These are phyloP conservation scores for Neopestalotiopsis sp. DNA, from an alignment of 2,329 filamentous ascomycete species.

Conservation along the genomic window DNA sequence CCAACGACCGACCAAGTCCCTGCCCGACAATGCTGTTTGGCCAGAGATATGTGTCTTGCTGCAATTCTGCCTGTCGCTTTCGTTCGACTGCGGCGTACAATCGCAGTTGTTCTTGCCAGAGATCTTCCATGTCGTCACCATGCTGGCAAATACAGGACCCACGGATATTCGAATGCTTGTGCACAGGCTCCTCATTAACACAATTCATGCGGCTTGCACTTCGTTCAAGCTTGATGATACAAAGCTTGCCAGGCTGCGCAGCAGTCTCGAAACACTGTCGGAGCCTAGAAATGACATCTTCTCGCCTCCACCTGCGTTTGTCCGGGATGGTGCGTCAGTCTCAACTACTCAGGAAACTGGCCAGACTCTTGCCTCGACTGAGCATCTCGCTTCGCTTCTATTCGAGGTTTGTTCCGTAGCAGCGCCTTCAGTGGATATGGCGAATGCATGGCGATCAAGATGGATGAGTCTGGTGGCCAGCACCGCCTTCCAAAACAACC, in stretches of 20 bases:
- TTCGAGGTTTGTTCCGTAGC: constrained; percentile 69
- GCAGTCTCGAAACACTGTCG: constrained; percentile 62
- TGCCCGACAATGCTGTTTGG: constrained; percentile 73
- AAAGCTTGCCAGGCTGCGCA: constrained; percentile 60
- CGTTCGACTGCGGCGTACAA: constrained; percentile 71
- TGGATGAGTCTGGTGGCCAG: constrained; percentile 79
- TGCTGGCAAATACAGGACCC: constrained; percentile 70
- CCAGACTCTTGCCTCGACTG: constrained; percentile 59
- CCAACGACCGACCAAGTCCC: constrained; percentile 66
- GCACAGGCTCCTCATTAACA: constrained; percentile 69
- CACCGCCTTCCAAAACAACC: constrained; percentile 76
- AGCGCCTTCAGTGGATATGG: constrained; percentile 67
- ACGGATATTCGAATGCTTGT: constrained; percentile 63
- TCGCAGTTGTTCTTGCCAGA: constrained; percentile 72
- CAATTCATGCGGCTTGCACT: constrained; percentile 71
- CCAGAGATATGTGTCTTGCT: constrained; percentile 71
- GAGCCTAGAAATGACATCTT: constrained; percentile 66
- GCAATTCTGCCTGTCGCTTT: constrained; percentile 69
- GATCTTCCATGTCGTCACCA: constrained; percentile 73
- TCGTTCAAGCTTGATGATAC: constrained; percentile 68
- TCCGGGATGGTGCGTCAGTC: constrained; percentile 59
- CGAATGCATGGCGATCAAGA: constrained; percentile 72
- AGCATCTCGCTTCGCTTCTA: constrained; percentile 65
- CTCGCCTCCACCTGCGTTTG: constrained; percentile 51
- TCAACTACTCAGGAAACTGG: constrained; percentile 60